Evolutionary conservation across 108 stramenopile species (phyloP), one percentile per base, ranked within the genome.

Genomic region (Pseudonitzschia pungens): DNA sequence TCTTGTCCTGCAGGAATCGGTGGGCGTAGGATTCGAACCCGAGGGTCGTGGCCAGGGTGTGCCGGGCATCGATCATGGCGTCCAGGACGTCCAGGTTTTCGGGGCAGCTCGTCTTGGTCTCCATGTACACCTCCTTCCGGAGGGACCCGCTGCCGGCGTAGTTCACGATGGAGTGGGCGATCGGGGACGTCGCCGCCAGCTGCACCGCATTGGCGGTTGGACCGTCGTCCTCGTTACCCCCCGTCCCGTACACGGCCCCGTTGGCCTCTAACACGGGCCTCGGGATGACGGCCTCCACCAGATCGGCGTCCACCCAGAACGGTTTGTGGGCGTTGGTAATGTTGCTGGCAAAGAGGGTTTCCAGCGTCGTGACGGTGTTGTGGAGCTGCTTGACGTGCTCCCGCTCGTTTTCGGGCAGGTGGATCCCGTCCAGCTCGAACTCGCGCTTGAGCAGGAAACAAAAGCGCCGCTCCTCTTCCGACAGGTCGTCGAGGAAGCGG

Each of bases 351-450:
- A 94, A 95, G 45, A 87, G 51, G 8, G 81, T 81, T 74, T 97
- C 96, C 52, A 95, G 63, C 40, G 87, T 81, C 1, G 83, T 82
- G 16, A 95, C 75, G 41, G 82, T 79, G 69, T 81, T 81, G 51
- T 91, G 86, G 48, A 93, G 31, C 57, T 79, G 76, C 58, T 86
- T 72, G 15, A 97, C 95, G 15, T 90, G 70, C 33, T 82, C 81
- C 28, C 96, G 83, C 64, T 94, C 64, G 28, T 77, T 70, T 36
- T 84, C 84, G 6, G 87, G 68, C 24, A 98, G 74, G 76, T 97
- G 96, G 32, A 97, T 97, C 27, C 96, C 96, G 71, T 96, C 96
- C 22, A 93, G 65, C 85, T 97, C 97, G 74, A 96, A 98, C 73
- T 98, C 97, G 45, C 54, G 53, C 63, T 88, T 78, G 75, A 96